Percentiles rank a stretch among this genome's conserved stretches.
Conservation (phyloP, 306 rosid genomes). For the Sechiopsis laciniata region DNA sequence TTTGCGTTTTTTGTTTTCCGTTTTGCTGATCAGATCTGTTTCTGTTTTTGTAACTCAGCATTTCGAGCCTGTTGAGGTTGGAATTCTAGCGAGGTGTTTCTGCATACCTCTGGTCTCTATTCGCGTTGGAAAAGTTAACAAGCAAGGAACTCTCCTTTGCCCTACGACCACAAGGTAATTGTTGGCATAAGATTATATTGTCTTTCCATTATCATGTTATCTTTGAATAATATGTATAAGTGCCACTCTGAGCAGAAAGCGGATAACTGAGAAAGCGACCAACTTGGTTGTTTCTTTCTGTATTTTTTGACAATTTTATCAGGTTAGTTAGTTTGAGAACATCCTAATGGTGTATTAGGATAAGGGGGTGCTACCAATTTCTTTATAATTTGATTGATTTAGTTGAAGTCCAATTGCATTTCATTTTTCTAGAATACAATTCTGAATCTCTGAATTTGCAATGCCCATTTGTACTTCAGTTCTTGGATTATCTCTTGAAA, state of each 20-base stretch:
- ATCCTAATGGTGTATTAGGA: too few relatives aligned
- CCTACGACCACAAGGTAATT: conserved; percentile 72
- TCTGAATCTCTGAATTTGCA: background rate
- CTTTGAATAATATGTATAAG: background rate
- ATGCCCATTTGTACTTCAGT: background rate
- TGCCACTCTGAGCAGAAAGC: background rate
- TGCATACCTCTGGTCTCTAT: conserved; percentile 90
- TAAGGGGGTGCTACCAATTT: too few relatives aligned
- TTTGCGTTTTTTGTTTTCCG: background rate
- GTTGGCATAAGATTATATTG: conserved; percentile 13
- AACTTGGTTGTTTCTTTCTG: background rate
- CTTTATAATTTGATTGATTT: background rate
- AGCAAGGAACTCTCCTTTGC: conserved; percentile 58
- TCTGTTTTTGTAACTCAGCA: conserved; percentile 41
- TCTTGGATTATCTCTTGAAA: background rate
- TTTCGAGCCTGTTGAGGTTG: conserved; percentile 94
- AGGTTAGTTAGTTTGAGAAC: too few relatives aligned
- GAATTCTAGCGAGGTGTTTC: conserved; percentile 93
- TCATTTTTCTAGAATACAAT: background rate
- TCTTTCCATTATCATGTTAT: too few relatives aligned
- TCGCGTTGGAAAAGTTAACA: conserved; percentile 75
- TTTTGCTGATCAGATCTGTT: conserved; percentile 19
- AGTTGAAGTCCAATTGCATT: background rate
- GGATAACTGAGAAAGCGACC: background rate
- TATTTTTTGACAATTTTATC: background rate